These are phyloP conservation scores for Apiospora pterosperma DNA, from an alignment of 2,329 filamentous ascomycete species.

Conservation along the genomic window DNA sequence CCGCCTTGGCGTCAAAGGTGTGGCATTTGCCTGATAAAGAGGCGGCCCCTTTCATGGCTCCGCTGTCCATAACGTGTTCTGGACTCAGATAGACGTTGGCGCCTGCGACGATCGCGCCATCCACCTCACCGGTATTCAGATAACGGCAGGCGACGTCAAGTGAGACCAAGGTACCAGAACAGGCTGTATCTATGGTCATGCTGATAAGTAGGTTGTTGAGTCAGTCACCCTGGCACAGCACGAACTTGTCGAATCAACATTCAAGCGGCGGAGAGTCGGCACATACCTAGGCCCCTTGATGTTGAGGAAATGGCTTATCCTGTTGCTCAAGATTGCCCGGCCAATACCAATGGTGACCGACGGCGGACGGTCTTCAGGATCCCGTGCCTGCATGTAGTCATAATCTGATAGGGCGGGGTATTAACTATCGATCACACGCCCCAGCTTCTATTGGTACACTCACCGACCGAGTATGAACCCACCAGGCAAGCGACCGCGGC, in stretches of 20 bases:
- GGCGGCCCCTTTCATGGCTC: neutral
- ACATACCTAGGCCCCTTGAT: conserved; percentile 21
- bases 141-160: conserved; percentile 26
- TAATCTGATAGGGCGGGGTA: conserved; percentile 21
- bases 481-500: conserved; percentile 4
- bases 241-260: neutral
- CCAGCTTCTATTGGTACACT: too few species aligned
- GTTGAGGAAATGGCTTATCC: conserved; percentile 31
- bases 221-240: conserved; percentile 21
- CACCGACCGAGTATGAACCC: conserved; percentile 11
- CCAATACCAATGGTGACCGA: conserved; percentile 16
- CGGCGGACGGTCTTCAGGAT: conserved; percentile 16
- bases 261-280: neutral
- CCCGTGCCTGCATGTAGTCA: conserved; percentile 15
- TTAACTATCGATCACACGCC: too few species aligned
- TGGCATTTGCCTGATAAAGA: neutral
- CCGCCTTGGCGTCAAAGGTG: conserved; percentile 34
- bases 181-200: conserved; percentile 26
- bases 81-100: neutral
- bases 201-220: conserved; percentile 28
- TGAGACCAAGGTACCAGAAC: conserved; percentile 21
- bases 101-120: neutral
- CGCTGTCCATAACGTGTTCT: conserved; percentile 5
- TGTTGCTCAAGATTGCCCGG: conserved; percentile 25
- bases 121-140: conserved; percentile 15